Evolutionary conservation across 441 rosid species (phyloP).

Genomic region (Omphalea diandra): DNA sequence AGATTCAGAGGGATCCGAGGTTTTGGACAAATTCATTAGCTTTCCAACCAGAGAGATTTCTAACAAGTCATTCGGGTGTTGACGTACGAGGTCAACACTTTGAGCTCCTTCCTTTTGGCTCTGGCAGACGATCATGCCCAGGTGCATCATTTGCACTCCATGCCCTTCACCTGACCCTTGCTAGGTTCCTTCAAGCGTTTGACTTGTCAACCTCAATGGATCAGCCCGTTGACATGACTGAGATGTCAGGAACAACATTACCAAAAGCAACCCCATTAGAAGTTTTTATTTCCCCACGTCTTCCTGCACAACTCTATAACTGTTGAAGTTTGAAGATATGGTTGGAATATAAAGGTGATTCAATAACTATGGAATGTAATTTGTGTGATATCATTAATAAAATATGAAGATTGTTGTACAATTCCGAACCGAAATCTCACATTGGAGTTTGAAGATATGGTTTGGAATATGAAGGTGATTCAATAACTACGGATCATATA

Average conservation of each 20-base stretch:
- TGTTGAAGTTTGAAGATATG: neutral
- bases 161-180: conserved; percentile 34
- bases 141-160: conserved; percentile 36
- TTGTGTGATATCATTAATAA: no score
- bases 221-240: conserved; percentile 41
- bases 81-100: conserved; percentile 31
- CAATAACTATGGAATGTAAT: no score
- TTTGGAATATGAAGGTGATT: neutral
- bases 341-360: neutral
- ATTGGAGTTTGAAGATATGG: neutral
- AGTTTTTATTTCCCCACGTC: conserved; percentile 35
- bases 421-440: no score
- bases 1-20: conserved; percentile 48
- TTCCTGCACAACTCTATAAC: conserved; percentile 27
- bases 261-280: conserved; percentile 43
- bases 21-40: conserved; percentile 39
- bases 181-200: conserved; percentile 40
- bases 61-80: conserved; percentile 26
- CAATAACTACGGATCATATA: no score
- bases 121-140: conserved; percentile 42
- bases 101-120: conserved; percentile 40
- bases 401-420: no score
- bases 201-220: conserved; percentile 27
- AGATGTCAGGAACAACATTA: conserved; percentile 32
- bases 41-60: conserved; percentile 46